phyloP scores from a whole-genome alignment of 257 asterid species.

The Petunia axillaris region DNA sequence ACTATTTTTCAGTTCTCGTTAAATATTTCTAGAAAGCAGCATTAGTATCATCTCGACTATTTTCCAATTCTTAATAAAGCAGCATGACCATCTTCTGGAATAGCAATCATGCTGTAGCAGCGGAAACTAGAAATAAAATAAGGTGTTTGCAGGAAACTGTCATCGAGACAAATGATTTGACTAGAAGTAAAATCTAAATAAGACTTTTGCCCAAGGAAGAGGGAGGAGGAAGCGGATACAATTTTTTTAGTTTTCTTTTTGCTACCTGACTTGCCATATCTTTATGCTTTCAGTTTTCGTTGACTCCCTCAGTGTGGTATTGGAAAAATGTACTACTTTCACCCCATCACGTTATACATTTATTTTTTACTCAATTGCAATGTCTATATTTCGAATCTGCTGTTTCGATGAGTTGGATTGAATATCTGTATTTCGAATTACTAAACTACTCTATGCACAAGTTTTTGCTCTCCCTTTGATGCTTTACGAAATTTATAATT shows the following conservation, averaged over 20 bases:
- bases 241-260: background rate
- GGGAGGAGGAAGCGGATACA: background rate
- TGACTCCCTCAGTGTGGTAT: background rate
- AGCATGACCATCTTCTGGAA: background rate
- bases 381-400: background rate
- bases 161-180: background rate
- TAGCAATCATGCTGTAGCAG: conserved; percentile 13
- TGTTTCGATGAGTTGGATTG: conserved; percentile 2
- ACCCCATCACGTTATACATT: background rate
- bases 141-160: conserved; percentile 1
- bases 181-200: background rate
- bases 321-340: background rate
- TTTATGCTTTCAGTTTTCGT: background rate
- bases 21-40: background rate
- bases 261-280: background rate
- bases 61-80: background rate
- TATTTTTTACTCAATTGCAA: background rate
- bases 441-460: background rate
- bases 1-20: too few relatives aligned
- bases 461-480: background rate
- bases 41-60: conserved; percentile 2
- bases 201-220: background rate
- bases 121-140: background rate
- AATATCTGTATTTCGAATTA: background rate
- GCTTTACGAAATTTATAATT: conserved; percentile 3